Conservation (phyloP, 2,329 filamentous ascomycete species). For the Colletotrichum sp. region DNA sequence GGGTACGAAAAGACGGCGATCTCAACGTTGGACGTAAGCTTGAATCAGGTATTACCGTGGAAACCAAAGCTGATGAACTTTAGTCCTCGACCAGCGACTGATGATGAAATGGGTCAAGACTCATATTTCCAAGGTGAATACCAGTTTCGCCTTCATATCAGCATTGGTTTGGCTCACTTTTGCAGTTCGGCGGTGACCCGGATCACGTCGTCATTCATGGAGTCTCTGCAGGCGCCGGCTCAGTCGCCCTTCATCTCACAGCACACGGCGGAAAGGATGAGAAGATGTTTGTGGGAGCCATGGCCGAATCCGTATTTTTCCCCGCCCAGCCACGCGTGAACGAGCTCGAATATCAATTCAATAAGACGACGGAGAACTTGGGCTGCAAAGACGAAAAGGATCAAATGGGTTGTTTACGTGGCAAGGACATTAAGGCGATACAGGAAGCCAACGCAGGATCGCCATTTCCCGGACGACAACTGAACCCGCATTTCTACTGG, state of each 20-base stretch:
- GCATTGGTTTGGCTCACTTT: background rate
- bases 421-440: slow-evolving; percentile 34
- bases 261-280: slow-evolving; percentile 51
- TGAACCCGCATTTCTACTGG: slow-evolving; percentile 52
- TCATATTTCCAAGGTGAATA: slow-evolving; percentile 54
- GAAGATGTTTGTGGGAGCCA: slow-evolving; percentile 49
- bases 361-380: slow-evolving; percentile 36
- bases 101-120: slow-evolving; percentile 65
- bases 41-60: fast-evolving
- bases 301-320: slow-evolving; percentile 54
- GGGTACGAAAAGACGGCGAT: slow-evolving; percentile 57
- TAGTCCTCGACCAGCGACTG: slow-evolving; percentile 64
- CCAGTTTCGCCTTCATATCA: background rate
- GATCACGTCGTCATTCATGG: slow-evolving; percentile 65
- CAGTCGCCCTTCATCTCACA: slow-evolving; percentile 57
- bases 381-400: slow-evolving; percentile 37
- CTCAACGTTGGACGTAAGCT: slow-evolving; percentile 59
- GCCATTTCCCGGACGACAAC: slow-evolving; percentile 41
- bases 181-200: slow-evolving; percentile 62
- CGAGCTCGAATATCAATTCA: slow-evolving; percentile 54
- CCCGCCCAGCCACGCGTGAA: slow-evolving; percentile 48
- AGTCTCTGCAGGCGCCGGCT: slow-evolving; percentile 65
- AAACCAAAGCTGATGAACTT: background rate
- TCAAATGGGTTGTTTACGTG: slow-evolving; percentile 48
- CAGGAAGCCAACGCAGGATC: slow-evolving; percentile 45